Base-by-base conservation (phyloP, 306 rosid species). In the Citrullus colocynthis region DNA sequence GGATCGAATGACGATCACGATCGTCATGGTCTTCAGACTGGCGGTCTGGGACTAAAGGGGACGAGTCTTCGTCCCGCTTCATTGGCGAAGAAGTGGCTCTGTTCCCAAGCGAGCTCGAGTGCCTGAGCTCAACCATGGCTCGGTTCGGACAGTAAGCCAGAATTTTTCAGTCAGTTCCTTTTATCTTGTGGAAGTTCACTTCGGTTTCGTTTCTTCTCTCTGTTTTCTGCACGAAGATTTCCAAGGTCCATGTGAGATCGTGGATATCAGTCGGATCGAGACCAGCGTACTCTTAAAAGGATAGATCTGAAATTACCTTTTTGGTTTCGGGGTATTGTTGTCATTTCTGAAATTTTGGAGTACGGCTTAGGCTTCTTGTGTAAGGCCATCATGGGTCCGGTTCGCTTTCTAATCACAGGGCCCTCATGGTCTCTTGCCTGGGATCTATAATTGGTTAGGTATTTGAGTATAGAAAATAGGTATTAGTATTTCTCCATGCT, bases 81-180 rank as follows among this genome's bases (percentile, higher is more conserved):
- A 89, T 84, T 66, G 99, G 98, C 71, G 98, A 96, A 52, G 97
- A 90, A 36, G 87, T 39, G 80, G 90, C 86, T 49, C 98, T 96
- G 56, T 78, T 62, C 44, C 96, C 97, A 62, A 89, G 74, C 69
- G 98, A 84, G 77, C 81, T 81, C 58, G 93, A 79, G 86, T 92
- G 91, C 69, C 99, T 79, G 79, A 96, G 90, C 98, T 96, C 99
- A 77, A 90, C 97, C 98, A 91, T 94, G 83, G 90, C 90, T 79
- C 87, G 84, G 80, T 86, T 84, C 56, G 91, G 83, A 76, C 85
- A 70, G 83, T 69, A 82, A 67, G 82, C 82, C 88, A 86, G 79
- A 56, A 44, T 20, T 71, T 69, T 44, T 24, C 18, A 60, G 59
- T 21, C 0, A 9, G 56, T n/a, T 45, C 6, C 3, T 48, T 20